Conservation (phyloP, 192 early-diverging fungal genomes). For the Linnemannia elongata region DNA sequence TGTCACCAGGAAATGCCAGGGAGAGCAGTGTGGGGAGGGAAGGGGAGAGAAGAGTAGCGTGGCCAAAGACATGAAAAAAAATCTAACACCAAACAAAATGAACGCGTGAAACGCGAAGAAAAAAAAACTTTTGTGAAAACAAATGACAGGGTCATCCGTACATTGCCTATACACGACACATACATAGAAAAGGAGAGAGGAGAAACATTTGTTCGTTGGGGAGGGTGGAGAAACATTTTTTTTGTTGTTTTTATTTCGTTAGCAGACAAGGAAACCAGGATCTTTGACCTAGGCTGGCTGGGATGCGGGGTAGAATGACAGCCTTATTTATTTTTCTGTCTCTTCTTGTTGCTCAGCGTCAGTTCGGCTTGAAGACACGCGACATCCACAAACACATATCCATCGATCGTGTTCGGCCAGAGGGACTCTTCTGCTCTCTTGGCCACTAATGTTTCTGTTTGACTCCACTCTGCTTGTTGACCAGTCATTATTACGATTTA, state of each 20-base stretch:
- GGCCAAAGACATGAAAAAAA: slow-evolving; percentile 1
- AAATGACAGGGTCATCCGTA: not conserved
- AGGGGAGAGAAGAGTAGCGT: not conserved
- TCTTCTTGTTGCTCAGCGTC: not conserved
- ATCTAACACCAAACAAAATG: not conserved
- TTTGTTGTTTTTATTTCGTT: too few species aligned
- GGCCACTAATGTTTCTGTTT: too few species aligned
- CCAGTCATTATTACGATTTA: too few species aligned
- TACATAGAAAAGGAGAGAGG: not conserved
- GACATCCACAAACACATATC: too few species aligned
- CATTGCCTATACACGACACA: too few species aligned
- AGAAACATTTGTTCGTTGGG: not conserved
- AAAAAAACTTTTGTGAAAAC: not conserved
- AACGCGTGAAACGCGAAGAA: not conserved
- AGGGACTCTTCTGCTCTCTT: too few species aligned
- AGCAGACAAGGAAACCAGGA: too few species aligned
- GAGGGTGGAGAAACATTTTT: slow-evolving; percentile 1
- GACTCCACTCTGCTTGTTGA: too few species aligned
- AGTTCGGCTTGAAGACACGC: too few species aligned
- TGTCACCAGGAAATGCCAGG: not conserved
- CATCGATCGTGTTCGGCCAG: too few species aligned
- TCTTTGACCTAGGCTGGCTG: not conserved
- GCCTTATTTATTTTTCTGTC: not conserved
- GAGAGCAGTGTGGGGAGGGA: not conserved
- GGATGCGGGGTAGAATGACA: not conserved